phyloP scores from a whole-genome alignment of 257 asterid genomes.

The Solanum pinnatisectum region DNA sequence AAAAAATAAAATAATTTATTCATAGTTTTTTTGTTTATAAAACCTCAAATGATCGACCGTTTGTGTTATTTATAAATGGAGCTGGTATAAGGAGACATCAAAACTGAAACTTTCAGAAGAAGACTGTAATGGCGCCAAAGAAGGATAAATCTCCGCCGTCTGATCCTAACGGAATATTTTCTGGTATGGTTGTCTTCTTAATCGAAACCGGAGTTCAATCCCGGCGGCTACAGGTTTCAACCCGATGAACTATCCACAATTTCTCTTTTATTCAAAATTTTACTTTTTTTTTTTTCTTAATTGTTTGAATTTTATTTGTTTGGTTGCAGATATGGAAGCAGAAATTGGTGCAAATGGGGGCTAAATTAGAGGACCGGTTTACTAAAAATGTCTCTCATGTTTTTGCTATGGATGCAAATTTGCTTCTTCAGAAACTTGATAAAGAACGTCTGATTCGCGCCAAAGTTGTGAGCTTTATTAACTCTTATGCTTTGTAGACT shows the following conservation, averaged over 20 bases:
- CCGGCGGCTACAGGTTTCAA: conserved; percentile 66
- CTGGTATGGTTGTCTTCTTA: conserved; percentile 50
- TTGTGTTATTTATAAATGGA: background rate
- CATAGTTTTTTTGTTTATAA: no score
- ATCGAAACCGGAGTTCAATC: conserved; percentile 49
- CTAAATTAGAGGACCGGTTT: conserved; percentile 34
- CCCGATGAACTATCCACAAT: background rate
- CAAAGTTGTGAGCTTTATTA: conserved; percentile 40
- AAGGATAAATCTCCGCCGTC: conserved; percentile 48
- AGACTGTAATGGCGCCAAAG: conserved; percentile 58
- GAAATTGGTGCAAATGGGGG: conserved; percentile 82
- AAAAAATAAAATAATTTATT: no score
- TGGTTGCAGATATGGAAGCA: conserved; percentile 74
- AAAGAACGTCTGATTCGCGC: conserved; percentile 35
- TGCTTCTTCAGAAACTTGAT: conserved; percentile 36
- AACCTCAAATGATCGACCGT: background rate
- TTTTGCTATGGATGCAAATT: conserved; percentile 44
- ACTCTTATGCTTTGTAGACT: background rate
- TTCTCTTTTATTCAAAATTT: background rate
- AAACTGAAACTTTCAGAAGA: background rate
- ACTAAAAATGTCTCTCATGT: conserved; percentile 56
- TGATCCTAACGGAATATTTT: conserved; percentile 83
- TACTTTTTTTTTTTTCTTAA: background rate
- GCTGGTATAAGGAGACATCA: background rate
- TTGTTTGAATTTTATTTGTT: background rate